These are phyloP conservation scores for Stenocarpella maydis DNA, from an alignment of 2,329 filamentous ascomycete genomes.

Conservation along the genomic window DNA sequence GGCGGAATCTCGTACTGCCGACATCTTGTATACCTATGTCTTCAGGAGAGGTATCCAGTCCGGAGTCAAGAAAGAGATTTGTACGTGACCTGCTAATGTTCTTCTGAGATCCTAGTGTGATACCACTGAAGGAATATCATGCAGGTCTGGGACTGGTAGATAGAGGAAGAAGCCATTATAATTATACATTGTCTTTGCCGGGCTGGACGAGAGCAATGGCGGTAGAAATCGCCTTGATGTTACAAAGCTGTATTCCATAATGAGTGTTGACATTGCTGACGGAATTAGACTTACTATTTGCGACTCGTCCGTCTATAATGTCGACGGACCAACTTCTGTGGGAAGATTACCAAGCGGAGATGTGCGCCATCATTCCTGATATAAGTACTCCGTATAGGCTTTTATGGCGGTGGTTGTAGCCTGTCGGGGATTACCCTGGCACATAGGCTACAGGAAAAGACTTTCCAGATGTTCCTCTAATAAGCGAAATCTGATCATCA, in stretches of 20 bases:
- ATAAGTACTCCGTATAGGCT: background rate
- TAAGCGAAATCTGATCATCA: slow-evolving; percentile 4
- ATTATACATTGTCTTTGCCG: background rate
- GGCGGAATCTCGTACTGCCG: slow-evolving; percentile 38
- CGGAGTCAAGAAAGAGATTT: background rate
- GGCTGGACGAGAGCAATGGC: background rate
- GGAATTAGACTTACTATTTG: slow-evolving; percentile 29
- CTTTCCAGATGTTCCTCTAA: background rate
- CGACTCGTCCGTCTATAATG: background rate
- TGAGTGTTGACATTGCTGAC: slow-evolving; percentile 14
- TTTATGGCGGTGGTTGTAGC: background rate
- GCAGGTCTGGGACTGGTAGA: background rate
- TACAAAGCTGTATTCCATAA: slow-evolving; percentile 1
- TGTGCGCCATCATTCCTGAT: background rate
- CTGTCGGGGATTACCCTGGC: slow-evolving; percentile 1
- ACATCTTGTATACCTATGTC: slow-evolving; percentile 9
- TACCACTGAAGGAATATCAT: background rate
- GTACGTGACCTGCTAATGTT: background rate
- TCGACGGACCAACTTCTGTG: slow-evolving; percentile 27
- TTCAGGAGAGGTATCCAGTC: background rate
- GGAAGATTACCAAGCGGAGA: slow-evolving; percentile 31
- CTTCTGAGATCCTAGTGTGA: background rate
- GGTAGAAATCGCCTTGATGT: background rate
- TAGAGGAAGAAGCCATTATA: background rate
- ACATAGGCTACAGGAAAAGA: background rate